phyloP scores from a whole-genome alignment of 2,329 filamentous ascomycete genomes.

The Claviceps pusilla region DNA sequence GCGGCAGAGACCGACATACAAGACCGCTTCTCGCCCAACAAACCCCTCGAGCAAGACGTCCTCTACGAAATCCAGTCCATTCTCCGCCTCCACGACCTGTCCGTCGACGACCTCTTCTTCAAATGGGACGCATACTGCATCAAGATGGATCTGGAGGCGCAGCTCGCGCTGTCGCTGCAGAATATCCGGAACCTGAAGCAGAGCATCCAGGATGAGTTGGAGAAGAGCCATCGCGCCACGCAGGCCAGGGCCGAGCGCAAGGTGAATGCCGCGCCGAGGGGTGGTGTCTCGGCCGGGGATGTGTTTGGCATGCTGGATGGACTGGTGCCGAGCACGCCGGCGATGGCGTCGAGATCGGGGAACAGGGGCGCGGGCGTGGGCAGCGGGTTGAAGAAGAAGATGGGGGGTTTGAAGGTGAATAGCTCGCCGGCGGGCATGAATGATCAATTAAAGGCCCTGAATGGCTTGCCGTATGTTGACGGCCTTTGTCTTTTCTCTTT shows the following conservation, averaged over 20 bases:
- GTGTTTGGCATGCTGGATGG: slow-evolving; percentile 75
- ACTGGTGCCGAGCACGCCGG: slow-evolving; percentile 49
- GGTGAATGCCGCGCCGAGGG: slow-evolving; percentile 46
- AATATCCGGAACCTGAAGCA: slow-evolving; percentile 69
- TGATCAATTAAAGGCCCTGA: slow-evolving; percentile 19
- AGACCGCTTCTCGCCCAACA: slow-evolving; percentile 22
- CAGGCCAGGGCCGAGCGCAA: slow-evolving; percentile 51
- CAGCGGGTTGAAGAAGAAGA: slow-evolving; percentile 19
- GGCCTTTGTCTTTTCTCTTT: background rate
- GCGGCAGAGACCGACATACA: slow-evolving; percentile 23
- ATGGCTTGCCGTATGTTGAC: slow-evolving; percentile 14
- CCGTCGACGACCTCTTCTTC: slow-evolving; percentile 79
- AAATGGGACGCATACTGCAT: slow-evolving; percentile 99
- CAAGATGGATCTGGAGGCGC: slow-evolving; percentile 75
- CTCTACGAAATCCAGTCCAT: slow-evolving; percentile 72
- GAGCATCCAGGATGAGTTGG: slow-evolving; percentile 69
- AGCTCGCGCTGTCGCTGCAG: slow-evolving; percentile 45
- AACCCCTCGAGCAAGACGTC: slow-evolving; percentile 58
- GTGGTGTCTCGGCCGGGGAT: slow-evolving; percentile 45
- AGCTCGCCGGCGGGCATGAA: slow-evolving; percentile 22
- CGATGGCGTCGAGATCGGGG: slow-evolving; percentile 28
- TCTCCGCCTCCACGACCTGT: slow-evolving; percentile 66
- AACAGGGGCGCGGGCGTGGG: slow-evolving; percentile 11
- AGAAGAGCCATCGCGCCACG: slow-evolving; percentile 54
- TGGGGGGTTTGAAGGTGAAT: slow-evolving; percentile 14